Conservation (phyloP, 257 asterid species). For the Verbena officinalis region DNA sequence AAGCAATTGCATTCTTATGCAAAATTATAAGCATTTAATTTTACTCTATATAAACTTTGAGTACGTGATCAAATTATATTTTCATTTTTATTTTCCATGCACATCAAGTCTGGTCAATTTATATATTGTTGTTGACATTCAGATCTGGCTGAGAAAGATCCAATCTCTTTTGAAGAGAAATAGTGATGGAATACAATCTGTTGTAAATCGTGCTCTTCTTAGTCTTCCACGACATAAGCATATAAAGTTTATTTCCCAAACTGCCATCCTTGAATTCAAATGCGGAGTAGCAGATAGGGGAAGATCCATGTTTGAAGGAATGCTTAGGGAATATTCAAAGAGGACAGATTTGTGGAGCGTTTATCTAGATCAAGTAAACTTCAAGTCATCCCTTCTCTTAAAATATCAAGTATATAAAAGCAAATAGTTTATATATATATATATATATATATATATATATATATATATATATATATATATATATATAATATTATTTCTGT, state of each 20-base stretch:
- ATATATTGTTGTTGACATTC: conserved; percentile 17
- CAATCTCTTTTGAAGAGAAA: conserved; percentile 60
- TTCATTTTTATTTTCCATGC: too few species aligned
- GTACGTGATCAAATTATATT: too few species aligned
- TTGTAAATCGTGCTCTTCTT: conserved; percentile 68
- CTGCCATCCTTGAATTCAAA: conserved; percentile 88
- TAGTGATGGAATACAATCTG: conserved; percentile 62
- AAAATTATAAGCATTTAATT: too few species aligned
- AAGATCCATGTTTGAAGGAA: conserved; percentile 81
- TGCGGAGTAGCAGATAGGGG: conserved; percentile 91
- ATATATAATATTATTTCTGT: too few species aligned
- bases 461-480: too few species aligned
- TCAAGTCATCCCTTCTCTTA: not conserved
- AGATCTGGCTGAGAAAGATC: conserved; percentile 84
- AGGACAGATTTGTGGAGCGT: conserved; percentile 97
- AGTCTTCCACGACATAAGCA: conserved; percentile 81
- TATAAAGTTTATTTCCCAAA: conserved; percentile 74
- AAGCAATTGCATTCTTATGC: too few species aligned
- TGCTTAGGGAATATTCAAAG: conserved; percentile 88
- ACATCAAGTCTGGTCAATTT: too few species aligned
- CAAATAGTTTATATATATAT: not conserved
- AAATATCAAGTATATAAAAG: not conserved
- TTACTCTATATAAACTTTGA: too few species aligned
- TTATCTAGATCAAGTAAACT: conserved; percentile 83
- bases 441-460: too few species aligned